Base-by-base conservation (phyloP, 371 early-diverging fungal species). In the Apophysomyces sp. region DNA sequence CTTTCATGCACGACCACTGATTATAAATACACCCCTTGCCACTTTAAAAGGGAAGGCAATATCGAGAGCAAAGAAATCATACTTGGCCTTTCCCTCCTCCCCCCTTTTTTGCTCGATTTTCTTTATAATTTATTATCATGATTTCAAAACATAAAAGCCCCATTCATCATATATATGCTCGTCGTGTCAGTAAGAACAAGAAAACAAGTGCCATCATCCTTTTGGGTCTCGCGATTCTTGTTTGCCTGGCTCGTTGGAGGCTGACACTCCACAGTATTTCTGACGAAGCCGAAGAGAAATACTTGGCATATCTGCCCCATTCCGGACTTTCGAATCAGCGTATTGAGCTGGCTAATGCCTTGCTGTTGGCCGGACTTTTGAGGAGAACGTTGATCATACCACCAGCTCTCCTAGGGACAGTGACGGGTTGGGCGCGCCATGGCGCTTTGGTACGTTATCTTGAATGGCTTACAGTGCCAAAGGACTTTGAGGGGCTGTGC, bases 301-400 rank as follows among this genome's bases (percentile, higher is more conserved):
- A 73, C 53, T 67, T 86, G 13, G 77, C 87, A 16, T 87, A 85
- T 49, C 44, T 84, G 8, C 85, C 86, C 5, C 86, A 87, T 64
- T 78, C 80, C 4, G 81, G 84, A 0, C 67, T 87, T 54, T 81
- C 83, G 31, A 84, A 85, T 55, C 87, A 87, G 58, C 77, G 84
- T 9, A 84, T 82, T 28, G 78, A 78, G 53, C 69, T 87, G 27
- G 81, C 81, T 30, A 87, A 86, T 51, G 83, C 84, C 0, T 59
- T 87, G 4, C 41, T 80, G 21, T 58, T 87, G 16, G 82, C 87
- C 0, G 73, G 67, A 8, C 62, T 79, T 29, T 60, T 84, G 27
- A 81, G 85, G 28, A 78, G 87, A 6, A 87, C 87, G 0, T 63
- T 87, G 8, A 68, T 87, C 26, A 55, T 87, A 13, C 86, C 87